A percentile compares a stretch with the other conserved stretches of the same genome.
Conservation (phyloP, 2,329 filamentous ascomycete species). For the Neonectria hederae region DNA sequence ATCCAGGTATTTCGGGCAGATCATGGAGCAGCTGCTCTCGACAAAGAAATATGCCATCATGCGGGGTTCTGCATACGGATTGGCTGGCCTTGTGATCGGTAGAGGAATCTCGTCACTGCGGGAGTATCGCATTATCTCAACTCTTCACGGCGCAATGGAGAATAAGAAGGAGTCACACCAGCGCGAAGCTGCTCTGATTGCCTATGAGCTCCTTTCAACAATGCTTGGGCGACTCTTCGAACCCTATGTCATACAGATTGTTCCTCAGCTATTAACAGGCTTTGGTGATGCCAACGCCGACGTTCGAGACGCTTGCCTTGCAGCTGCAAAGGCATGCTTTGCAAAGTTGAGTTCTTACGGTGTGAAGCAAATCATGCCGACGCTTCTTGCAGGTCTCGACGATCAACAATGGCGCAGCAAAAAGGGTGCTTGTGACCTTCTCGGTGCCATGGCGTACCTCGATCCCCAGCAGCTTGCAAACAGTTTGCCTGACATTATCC, state of each 20-base stretch:
- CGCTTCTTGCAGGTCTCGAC: slow-evolving; percentile 88
- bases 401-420: slow-evolving; percentile 98
- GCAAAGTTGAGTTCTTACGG: slow-evolving; percentile 92
- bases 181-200: slow-evolving; percentile 86
- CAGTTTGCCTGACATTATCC: slow-evolving; percentile 95
- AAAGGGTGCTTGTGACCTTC: slow-evolving; percentile 94
- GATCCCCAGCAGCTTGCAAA: slow-evolving; percentile 93
- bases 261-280: slow-evolving; percentile 86
- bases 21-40: slow-evolving; percentile 83
- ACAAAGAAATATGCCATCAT: slow-evolving; percentile 93
- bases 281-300: slow-evolving; percentile 91
- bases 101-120: slow-evolving; percentile 82
- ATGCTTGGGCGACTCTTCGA: slow-evolving; percentile 91
- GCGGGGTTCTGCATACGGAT: slow-evolving; percentile 91
- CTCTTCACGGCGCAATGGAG: slow-evolving; percentile 83
- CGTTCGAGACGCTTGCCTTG: slow-evolving; percentile 91
- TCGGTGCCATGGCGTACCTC: slow-evolving; percentile 98
- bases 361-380: slow-evolving; percentile 93
- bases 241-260: slow-evolving; percentile 94
- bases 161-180: slow-evolving; percentile 94
- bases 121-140: slow-evolving; percentile 86
- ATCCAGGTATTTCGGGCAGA: slow-evolving; percentile 79
- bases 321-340: slow-evolving; percentile 94
- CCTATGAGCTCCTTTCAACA: slow-evolving; percentile 88
- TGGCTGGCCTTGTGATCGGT: slow-evolving; percentile 91